phyloP scores from a whole-genome alignment of 2,329 filamentous ascomycete genomes.

The Verticillium dahliae region DNA sequence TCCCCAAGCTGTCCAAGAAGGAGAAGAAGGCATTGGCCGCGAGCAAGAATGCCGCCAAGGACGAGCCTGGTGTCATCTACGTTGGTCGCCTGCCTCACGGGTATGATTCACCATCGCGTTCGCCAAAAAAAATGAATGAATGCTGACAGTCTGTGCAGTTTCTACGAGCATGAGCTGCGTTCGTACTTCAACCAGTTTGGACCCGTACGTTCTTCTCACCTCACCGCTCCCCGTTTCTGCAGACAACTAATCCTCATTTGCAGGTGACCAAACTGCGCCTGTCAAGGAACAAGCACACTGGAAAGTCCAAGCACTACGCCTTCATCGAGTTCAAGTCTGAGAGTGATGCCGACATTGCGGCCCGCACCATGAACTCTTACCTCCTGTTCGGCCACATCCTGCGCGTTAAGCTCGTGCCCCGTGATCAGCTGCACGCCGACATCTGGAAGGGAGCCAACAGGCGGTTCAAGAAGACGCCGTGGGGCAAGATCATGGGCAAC shows the following conservation, averaged over 20 bases:
- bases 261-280: slow-evolving; percentile 42
- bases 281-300: slow-evolving; percentile 87
- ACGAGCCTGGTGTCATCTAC: slow-evolving; percentile 74
- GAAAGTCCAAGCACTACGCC: slow-evolving; percentile 85
- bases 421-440: slow-evolving; percentile 70
- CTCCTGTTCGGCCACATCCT: slow-evolving; percentile 90
- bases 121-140: not conserved
- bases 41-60: slow-evolving; percentile 29
- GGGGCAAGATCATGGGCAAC: slow-evolving; percentile 77
- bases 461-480: slow-evolving; percentile 69
- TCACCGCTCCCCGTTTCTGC: not conserved
- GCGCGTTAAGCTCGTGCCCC: slow-evolving; percentile 73
- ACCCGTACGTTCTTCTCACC: slow-evolving; percentile 41
- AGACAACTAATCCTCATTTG: not conserved
- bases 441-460: slow-evolving; percentile 88
- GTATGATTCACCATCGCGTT: slow-evolving; percentile 6
- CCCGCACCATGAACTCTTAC: slow-evolving; percentile 97
- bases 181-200: slow-evolving; percentile 94
- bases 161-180: slow-evolving; percentile 94
- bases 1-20: slow-evolving; percentile 40
- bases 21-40: slow-evolving; percentile 29
- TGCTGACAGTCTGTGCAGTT: slow-evolving; percentile 45
- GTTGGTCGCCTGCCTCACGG: slow-evolving; percentile 80
- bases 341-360: slow-evolving; percentile 70
- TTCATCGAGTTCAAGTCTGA: slow-evolving; percentile 88